Evolutionary conservation across 768 basidiomycete species (phyloP).

Genomic region (Naematelia aurantialba): DNA sequence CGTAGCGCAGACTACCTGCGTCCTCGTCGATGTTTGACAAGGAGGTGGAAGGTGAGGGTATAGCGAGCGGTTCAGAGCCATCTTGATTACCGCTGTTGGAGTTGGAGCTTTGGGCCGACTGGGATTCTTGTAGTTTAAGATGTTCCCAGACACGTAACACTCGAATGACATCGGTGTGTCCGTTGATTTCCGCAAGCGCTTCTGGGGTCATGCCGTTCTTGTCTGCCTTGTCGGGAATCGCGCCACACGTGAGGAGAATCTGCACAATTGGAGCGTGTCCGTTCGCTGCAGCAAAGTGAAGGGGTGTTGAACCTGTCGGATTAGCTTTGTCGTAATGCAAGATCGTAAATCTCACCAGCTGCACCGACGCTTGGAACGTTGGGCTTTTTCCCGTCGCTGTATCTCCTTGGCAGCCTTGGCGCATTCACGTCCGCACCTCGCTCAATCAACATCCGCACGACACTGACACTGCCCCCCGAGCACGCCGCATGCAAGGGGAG

Average conservation of each 20-base stretch:
- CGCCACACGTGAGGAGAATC: constrained; percentile 78
- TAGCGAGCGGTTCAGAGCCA: constrained; percentile 10
- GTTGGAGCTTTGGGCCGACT: constrained; percentile 17
- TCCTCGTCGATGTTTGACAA: constrained; percentile 10
- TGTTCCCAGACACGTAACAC: constrained; percentile 63
- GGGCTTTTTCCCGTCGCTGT: constrained; percentile 51
- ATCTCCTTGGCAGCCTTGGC: constrained; percentile 59
- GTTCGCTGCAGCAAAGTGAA: constrained; percentile 95
- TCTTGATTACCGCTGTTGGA: neutral
- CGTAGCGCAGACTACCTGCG: constrained; percentile 2
- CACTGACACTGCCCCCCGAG: constrained; percentile 80
- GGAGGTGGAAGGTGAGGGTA: neutral
- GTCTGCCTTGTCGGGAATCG: constrained; percentile 73
- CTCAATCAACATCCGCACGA: constrained; percentile 84
- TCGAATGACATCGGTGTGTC: constrained; percentile 72
- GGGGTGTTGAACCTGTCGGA: constrained; percentile 72
- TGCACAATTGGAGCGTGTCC: constrained; percentile 75
- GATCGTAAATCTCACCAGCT: constrained; percentile 40
- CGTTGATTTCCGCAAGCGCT: constrained; percentile 72
- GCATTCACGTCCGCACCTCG: constrained; percentile 98
- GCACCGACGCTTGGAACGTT: constrained; percentile 46
- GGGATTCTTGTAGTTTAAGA: constrained; percentile 23
- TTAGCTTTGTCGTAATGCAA: constrained; percentile 6
- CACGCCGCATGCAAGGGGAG: constrained; percentile 95
- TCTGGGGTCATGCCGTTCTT: constrained; percentile 90